Percentiles rank a stretch among this genome's conserved stretches.
These are phyloP conservation scores for Cryoendolithus antarcticus DNA, from an alignment of 2,329 filamentous ascomycete genomes.

Conservation along the genomic window DNA sequence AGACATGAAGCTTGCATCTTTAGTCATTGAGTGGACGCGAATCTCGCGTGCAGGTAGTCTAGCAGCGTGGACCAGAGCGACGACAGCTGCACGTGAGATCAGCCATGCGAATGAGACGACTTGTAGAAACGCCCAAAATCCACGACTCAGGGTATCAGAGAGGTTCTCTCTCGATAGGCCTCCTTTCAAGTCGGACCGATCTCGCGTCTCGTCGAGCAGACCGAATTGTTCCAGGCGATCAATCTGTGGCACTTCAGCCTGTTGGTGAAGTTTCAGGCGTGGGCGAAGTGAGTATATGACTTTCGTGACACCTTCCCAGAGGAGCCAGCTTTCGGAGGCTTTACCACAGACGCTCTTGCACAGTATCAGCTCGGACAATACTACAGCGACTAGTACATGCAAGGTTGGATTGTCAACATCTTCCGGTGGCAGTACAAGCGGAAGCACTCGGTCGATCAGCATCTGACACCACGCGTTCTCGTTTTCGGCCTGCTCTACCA, in stretches of 20 bases:
- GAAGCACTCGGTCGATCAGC: slow-evolving; percentile 69
- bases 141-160: slow-evolving; percentile 10
- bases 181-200: background rate
- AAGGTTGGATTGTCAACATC: slow-evolving; percentile 82
- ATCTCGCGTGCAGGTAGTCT: too few species aligned
- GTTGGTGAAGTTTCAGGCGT: slow-evolving; percentile 18
- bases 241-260: slow-evolving; percentile 12
- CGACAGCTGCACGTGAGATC: slow-evolving; percentile 50
- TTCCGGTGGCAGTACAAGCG: slow-evolving; percentile 78
- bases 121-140: slow-evolving; percentile 39
- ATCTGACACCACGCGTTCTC: slow-evolving; percentile 79
- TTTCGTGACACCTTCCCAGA: slow-evolving; percentile 76
- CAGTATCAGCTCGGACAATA: slow-evolving; percentile 81
- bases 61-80: slow-evolving; percentile 44
- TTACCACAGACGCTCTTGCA: slow-evolving; percentile 70
- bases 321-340: slow-evolving; percentile 73
- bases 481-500: slow-evolving; percentile 53
- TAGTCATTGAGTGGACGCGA: too few species aligned
- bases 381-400: slow-evolving; percentile 69
- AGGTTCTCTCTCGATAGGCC: slow-evolving; percentile 1
- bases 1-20: slow-evolving; percentile 45
- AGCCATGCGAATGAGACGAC: slow-evolving; percentile 37
- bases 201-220: slow-evolving; percentile 29
- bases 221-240: slow-evolving; percentile 46
- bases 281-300: slow-evolving; percentile 36